These are phyloP conservation scores for Leishmania lainsoni DNA, from an alignment of 208 protist species.

Conservation along the genomic window DNA sequence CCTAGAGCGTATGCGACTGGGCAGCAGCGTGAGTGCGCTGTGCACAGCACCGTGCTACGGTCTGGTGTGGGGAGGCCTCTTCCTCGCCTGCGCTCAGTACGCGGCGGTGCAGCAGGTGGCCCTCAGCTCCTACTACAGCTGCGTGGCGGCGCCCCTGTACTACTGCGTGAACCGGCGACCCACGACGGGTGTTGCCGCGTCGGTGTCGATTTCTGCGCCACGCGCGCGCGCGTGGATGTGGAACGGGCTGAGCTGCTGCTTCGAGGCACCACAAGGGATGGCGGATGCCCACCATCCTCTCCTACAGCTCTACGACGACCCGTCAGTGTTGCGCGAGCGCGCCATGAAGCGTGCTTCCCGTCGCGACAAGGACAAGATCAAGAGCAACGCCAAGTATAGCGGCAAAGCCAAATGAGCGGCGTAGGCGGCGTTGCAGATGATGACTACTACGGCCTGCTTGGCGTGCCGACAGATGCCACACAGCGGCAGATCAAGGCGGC, in stretches of 20 bases:
- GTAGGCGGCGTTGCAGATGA: constrained; percentile 28
- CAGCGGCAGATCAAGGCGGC: constrained; percentile 86
- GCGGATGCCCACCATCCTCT: constrained; percentile 37
- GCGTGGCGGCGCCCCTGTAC: constrained; percentile 42
- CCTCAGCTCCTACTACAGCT: constrained; percentile 50
- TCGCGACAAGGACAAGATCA: constrained; percentile 30
- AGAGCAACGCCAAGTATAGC: constrained; percentile 31
- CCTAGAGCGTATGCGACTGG: constrained; percentile 56
- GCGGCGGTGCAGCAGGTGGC: constrained; percentile 74
- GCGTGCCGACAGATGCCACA: constrained; percentile 58
- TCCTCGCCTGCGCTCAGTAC: constrained; percentile 62
- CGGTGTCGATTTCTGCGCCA: constrained; percentile 1
- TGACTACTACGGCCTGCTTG: constrained; percentile 82
- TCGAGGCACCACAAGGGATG: constrained; percentile 35
- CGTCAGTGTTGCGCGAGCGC: constrained; percentile 42
- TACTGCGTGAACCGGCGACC: constrained; percentile 45
- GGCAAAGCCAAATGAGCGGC: constrained; percentile 13
- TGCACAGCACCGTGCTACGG: constrained; percentile 52
- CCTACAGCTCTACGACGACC: constrained; percentile 31
- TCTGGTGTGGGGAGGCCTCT: constrained; percentile 55
- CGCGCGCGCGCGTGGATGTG: constrained; percentile 43
- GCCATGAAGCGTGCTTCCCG: constrained; percentile 44
- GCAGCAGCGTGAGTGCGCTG: constrained; percentile 23
- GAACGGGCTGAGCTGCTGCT: constrained; percentile 42
- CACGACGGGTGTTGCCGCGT: constrained; percentile 14